Base-by-base conservation (phyloP, 805 yeast species). In the Crinitomyces ghanaensis region DNA sequence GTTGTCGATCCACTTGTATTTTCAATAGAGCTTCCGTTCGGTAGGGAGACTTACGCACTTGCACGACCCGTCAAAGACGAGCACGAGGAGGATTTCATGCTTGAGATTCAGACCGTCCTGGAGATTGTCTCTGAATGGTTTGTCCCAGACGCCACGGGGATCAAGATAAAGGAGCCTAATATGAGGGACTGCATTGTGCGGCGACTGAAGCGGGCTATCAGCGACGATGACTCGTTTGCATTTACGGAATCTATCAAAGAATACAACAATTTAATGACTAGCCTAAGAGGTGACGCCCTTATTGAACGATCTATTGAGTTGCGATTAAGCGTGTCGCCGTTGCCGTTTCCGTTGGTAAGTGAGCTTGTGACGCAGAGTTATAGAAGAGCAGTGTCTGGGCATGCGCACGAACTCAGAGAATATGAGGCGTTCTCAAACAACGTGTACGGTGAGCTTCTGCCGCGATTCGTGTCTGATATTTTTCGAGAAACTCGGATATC, bases 381-480 rank as follows among this genome's bases (percentile, higher is more conserved):
- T 53, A 59, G 79, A 1, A 64, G 96, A 45, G 67, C 80, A 1
- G 88, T 86, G 5, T 74, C 93, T 1, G 91, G 93, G 0, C 67
- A 75, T 22, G 73, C 79, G 0, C 59, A 63, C 12, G 71, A 70
- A 35, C 60, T 86, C 35, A 67, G 76, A 34, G 63, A 70, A 3
- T 86, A 86, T 53, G 74, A 76, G 49, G 93, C 95, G 0, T 86
- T 86, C 51, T 81, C 95, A 5, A 85, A 81, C 42, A 81, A 75
- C 47, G 95, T 84, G 1, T 86, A 86, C 53, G 96, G 96, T 6
- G 96, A 86, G 55, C 59, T 86, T 37, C 62, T 86, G 51, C 96
- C 96, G 1, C 60, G 65, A 4, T 82, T 86, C 44, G 62, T 81
- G 26, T 68, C 84, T 26, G 72, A 66, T 43, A 77, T 81, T 3